A percentile compares a stretch with the other conserved stretches of the same genome.
Conservation (phyloP, 441 rosid species). For the Isatis lusitanica region DNA sequence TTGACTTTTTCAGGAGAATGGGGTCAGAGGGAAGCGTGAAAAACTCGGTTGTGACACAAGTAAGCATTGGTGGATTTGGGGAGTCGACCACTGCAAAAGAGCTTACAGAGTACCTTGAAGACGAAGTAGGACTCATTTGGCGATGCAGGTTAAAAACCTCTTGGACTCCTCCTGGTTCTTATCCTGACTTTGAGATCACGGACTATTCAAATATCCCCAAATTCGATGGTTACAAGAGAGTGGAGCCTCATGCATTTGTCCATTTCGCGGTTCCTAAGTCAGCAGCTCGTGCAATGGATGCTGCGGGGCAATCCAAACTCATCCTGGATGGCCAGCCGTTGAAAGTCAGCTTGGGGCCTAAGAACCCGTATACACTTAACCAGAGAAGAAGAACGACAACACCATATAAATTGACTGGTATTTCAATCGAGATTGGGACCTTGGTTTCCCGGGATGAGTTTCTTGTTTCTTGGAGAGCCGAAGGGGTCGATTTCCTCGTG, state of each 20-base stretch:
- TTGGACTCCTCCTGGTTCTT: slow-evolving; percentile 79
- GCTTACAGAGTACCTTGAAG: slow-evolving; percentile 54
- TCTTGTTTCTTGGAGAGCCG: slow-evolving; percentile 61
- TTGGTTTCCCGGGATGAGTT: slow-evolving; percentile 54
- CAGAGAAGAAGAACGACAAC: slow-evolving; percentile 57
- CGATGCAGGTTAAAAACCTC: slow-evolving; percentile 78
- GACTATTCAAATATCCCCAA: slow-evolving; percentile 30
- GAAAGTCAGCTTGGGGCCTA: slow-evolving; percentile 74
- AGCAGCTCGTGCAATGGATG: slow-evolving; percentile 45
- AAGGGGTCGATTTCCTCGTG: slow-evolving; percentile 67
- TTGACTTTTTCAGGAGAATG: slow-evolving; percentile 37
- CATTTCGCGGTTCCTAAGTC: slow-evolving; percentile 66
- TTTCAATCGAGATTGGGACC: slow-evolving; percentile 64
- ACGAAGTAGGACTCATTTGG: slow-evolving; percentile 58
- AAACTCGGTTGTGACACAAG: slow-evolving; percentile 68
- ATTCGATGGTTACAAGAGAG: slow-evolving; percentile 45
- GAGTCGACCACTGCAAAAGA: slow-evolving; percentile 50
- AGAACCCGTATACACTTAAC: slow-evolving; percentile 60
- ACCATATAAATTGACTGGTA: slow-evolving; percentile 58
- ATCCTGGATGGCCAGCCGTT: slow-evolving; percentile 44
- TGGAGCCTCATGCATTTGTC: slow-evolving; percentile 83
- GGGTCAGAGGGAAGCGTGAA: slow-evolving; percentile 40
- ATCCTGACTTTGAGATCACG: slow-evolving; percentile 52
- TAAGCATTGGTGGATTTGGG: slow-evolving; percentile 73
- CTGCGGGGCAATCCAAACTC: slow-evolving; percentile 50